Percentiles rank a stretch among this genome's conserved stretches.
phyloP scores from a whole-genome alignment of 805 yeast species.

The Tetrapisispora fleetii region DNA sequence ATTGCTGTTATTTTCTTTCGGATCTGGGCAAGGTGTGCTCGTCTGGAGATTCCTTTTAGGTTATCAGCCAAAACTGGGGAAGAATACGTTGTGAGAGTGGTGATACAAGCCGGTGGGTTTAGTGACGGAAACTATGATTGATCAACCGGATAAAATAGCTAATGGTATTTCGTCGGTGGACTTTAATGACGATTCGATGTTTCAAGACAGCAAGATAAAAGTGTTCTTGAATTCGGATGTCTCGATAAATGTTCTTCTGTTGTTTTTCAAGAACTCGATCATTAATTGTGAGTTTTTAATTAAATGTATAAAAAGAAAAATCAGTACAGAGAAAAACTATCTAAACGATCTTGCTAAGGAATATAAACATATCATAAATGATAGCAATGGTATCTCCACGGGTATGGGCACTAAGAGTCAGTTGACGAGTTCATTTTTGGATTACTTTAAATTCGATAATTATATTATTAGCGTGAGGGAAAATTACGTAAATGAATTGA shows the following conservation, averaged over 20 bases:
- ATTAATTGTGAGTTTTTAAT: slow-evolving; percentile 78
- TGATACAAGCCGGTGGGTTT: not conserved
- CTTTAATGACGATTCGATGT: not conserved
- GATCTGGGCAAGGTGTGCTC: too few relatives aligned
- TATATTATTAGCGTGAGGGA: slow-evolving; percentile 61
- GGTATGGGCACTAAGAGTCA: not conserved
- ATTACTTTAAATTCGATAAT: slow-evolving; percentile 64
- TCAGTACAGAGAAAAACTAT: slow-evolving; percentile 68
- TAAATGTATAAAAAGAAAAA: slow-evolving; percentile 67
- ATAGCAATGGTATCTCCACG: slow-evolving; percentile 1
- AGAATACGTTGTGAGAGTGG: not conserved
- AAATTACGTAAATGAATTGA: slow-evolving; percentile 69
- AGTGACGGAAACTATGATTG: not conserved
- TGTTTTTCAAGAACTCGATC: slow-evolving; percentile 68
- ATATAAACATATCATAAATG: slow-evolving; percentile 36
- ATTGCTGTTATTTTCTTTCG: too few relatives aligned
- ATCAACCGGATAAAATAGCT: not conserved
- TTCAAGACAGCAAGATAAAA: not conserved
- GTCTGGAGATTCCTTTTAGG: too few relatives aligned
- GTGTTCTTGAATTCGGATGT: slow-evolving; percentile 52
- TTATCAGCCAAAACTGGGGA: too few relatives aligned
- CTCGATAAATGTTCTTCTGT: slow-evolving; percentile 62
- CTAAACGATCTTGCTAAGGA: slow-evolving; percentile 64
- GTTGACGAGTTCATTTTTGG: not conserved
- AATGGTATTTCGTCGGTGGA: not conserved